Conservation (phyloP, 1,139 yeast genomes). For the Cylindricascospora bacillispora region DNA sequence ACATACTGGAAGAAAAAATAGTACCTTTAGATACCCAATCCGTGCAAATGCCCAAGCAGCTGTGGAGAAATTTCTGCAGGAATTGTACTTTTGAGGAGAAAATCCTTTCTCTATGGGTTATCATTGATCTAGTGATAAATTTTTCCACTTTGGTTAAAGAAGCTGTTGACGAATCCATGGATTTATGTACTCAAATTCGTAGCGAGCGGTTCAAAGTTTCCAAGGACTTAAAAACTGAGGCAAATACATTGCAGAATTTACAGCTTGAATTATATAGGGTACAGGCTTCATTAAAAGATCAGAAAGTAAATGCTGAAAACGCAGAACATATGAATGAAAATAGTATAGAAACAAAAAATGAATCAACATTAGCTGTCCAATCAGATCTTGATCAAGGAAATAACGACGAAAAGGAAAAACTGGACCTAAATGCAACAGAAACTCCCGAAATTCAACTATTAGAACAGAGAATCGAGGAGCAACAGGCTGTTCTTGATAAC, state of each 20-base stretch:
- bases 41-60: conserved; percentile 19
- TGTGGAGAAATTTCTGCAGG: conserved; percentile 25
- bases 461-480: conserved; percentile 7
- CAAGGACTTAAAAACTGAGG: conserved; percentile 13
- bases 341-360: conserved; percentile 3
- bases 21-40: conserved; percentile 16
- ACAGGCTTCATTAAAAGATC: conserved; percentile 1
- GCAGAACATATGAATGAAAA: conserved; percentile 4
- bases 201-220: conserved; percentile 23
- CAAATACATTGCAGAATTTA: conserved; percentile 6
- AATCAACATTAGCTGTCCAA: background rate
- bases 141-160: conserved; percentile 22
- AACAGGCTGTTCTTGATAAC: conserved; percentile 27
- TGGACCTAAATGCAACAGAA: conserved; percentile 1
- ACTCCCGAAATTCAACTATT: conserved; percentile 30
- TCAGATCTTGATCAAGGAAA: background rate
- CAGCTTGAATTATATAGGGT: conserved; percentile 2
- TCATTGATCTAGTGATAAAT: conserved; percentile 21
- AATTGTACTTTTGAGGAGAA: conserved; percentile 19
- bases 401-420: background rate
- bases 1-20: conserved; percentile 14
- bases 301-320: conserved; percentile 27
- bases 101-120: conserved; percentile 19
- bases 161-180: conserved; percentile 24
- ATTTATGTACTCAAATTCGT: conserved; percentile 22